Evolutionary conservation across 2,329 filamentous ascomycete genomes (phyloP).

Genomic region (Botrytis aclada): DNA sequence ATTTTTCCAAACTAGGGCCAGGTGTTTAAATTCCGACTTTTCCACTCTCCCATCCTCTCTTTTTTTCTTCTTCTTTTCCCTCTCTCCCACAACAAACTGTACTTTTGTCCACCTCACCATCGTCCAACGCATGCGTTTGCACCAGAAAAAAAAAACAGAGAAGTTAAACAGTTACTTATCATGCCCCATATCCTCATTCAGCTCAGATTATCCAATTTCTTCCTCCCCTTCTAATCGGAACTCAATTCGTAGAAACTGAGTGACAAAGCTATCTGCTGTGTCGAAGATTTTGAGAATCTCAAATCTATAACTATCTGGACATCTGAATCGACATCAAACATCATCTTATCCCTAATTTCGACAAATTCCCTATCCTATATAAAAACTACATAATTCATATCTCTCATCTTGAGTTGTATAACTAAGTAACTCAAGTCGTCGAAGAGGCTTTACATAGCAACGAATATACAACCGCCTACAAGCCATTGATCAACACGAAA

Average conservation of each 20-base stretch:
- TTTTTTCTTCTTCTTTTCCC: fast-evolving
- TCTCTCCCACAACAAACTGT: background rate
- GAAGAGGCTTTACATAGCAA: background rate
- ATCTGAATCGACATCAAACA: background rate
- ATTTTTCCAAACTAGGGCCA: no score
- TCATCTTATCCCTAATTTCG: background rate
- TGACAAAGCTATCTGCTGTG: background rate
- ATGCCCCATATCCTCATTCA: background rate
- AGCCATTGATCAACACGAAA: background rate
- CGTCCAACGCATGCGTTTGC: background rate
- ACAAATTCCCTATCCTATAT: background rate
- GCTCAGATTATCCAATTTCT: background rate
- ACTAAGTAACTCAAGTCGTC: background rate
- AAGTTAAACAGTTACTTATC: background rate
- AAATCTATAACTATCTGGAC: background rate
- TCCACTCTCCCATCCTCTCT: background rate
- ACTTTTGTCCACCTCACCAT: background rate
- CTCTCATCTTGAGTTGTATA: background rate
- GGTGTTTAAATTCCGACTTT: background rate
- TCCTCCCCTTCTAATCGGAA: background rate
- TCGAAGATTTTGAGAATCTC: no score
- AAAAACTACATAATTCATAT: background rate
- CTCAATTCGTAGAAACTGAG: background rate
- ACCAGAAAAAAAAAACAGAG: background rate
- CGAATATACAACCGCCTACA: background rate